Percentiles rank a stretch among this genome's conserved stretches.
These are phyloP conservation scores for Arthrobotrys pseudoclavata DNA, from an alignment of 2,329 filamentous ascomycete species.

Conservation along the genomic window DNA sequence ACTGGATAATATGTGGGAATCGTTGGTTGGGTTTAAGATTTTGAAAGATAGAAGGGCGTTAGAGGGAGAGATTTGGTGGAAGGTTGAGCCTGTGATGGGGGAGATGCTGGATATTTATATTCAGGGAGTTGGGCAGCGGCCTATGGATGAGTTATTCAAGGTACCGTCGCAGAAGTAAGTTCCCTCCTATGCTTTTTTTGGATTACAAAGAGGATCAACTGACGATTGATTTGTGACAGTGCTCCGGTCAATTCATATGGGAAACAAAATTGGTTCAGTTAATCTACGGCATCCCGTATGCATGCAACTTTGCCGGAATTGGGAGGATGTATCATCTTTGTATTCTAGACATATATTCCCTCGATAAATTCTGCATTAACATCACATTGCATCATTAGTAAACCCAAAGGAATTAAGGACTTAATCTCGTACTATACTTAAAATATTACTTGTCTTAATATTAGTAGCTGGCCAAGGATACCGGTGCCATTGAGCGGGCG, in stretches of 20 bases:
- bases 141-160: conserved; percentile 9
- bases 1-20: background rate
- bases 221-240: background rate
- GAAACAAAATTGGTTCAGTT: conserved; percentile 10
- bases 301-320: background rate
- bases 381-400: background rate
- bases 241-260: background rate
- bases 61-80: background rate
- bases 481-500: no score
- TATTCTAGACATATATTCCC: no score
- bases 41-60: background rate
- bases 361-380: background rate
- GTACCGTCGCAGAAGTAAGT: background rate
- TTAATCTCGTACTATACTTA: no score
- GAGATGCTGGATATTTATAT: background rate
- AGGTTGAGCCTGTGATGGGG: background rate
- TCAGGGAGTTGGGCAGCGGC: background rate
- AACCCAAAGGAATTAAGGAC: no score
- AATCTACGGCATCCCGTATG: background rate
- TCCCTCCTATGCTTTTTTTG: background rate
- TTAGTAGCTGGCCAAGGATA: no score
- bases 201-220: background rate
- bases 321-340: no score
- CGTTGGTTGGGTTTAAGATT: background rate
- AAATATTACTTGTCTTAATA: no score